Conservation (phyloP, 345 rosid genomes). For the Conringia planisiliqua region DNA sequence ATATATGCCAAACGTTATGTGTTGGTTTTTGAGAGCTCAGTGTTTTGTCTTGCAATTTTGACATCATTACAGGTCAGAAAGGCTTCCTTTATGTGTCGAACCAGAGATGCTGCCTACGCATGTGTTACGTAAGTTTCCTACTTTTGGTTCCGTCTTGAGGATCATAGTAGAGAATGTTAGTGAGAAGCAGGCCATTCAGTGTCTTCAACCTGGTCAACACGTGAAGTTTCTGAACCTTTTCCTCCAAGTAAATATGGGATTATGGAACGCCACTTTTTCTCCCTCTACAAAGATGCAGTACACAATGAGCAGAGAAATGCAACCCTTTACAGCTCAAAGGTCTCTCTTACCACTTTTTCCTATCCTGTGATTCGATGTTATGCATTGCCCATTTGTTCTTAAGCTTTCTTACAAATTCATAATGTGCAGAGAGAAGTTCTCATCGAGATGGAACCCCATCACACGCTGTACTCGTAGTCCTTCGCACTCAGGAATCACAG, state of each 20-base stretch:
- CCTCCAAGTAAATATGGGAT: slow-evolving; percentile 21
- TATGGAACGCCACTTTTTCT: slow-evolving; percentile 27
- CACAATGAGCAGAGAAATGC: slow-evolving; percentile 12
- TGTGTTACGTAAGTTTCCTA: slow-evolving; percentile 24
- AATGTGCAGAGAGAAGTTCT: neutral
- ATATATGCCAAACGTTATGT: neutral
- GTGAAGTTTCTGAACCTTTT: slow-evolving; percentile 30
- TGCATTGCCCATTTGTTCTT: neutral
- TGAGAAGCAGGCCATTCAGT: slow-evolving; percentile 21
- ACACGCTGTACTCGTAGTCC: neutral
- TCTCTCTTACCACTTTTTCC: neutral
- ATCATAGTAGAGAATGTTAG: slow-evolving; percentile 13
- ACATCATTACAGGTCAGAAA: slow-evolving; percentile 24
- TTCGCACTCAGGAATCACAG: slow-evolving; percentile 26
- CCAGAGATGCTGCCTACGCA: slow-evolving; percentile 19
- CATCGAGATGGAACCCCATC: slow-evolving; percentile 7
- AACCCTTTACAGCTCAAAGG: slow-evolving; percentile 21
- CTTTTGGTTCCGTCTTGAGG: slow-evolving; percentile 34
- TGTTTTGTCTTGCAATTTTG: slow-evolving; percentile 5
- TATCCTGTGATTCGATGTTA: neutral
- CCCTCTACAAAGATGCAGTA: slow-evolving; percentile 32
- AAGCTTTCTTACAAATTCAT: neutral
- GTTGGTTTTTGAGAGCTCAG: neutral
- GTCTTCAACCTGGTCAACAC: slow-evolving; percentile 31
- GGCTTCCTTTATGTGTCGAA: slow-evolving; percentile 30